Conservation (phyloP, 2,329 filamentous ascomycete species). For the Hymenoscyphus scutula region DNA sequence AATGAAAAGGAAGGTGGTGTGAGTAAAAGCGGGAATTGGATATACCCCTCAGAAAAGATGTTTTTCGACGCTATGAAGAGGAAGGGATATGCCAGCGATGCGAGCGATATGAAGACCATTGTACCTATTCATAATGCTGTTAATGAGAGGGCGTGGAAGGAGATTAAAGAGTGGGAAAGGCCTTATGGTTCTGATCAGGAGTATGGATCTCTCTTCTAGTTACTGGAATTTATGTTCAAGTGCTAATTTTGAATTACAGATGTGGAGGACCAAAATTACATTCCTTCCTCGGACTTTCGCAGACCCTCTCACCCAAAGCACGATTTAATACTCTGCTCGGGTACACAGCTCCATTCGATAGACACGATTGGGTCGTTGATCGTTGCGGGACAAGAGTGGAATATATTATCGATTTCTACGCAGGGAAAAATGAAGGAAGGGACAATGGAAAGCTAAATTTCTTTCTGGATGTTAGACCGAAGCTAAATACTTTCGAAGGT, state of each 20-base stretch:
- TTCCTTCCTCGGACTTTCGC: constrained; percentile 74
- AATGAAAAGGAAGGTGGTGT: constrained; percentile 74
- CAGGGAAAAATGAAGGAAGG: constrained; percentile 53
- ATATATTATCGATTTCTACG: constrained; percentile 98
- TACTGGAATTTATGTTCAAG: neutral
- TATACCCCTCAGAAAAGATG: constrained; percentile 95
- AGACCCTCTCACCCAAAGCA: constrained; percentile 74
- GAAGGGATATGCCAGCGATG: constrained; percentile 72
- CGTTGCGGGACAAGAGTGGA: constrained; percentile 82
- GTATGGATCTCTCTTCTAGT: constrained; percentile 39
- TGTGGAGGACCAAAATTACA: constrained; percentile 79
- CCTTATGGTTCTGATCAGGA: constrained; percentile 59
- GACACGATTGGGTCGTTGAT: constrained; percentile 97
- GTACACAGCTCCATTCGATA: constrained; percentile 89
- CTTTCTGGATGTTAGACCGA: constrained; percentile 66
- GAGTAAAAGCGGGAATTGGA: constrained; percentile 77
- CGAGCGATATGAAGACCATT: constrained; percentile 81
- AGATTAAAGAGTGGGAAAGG: constrained; percentile 87
- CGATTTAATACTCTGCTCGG: constrained; percentile 79
- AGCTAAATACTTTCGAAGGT: constrained; percentile 66
- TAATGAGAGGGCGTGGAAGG: constrained; percentile 91
- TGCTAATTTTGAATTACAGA: constrained; percentile 34
- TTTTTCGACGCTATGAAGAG: constrained; percentile 97
- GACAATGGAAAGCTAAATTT: constrained; percentile 54
- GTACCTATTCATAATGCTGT: constrained; percentile 98